Conservation (phyloP, 129 eudicot genomes). For the Centaurea solstitialis region DNA sequence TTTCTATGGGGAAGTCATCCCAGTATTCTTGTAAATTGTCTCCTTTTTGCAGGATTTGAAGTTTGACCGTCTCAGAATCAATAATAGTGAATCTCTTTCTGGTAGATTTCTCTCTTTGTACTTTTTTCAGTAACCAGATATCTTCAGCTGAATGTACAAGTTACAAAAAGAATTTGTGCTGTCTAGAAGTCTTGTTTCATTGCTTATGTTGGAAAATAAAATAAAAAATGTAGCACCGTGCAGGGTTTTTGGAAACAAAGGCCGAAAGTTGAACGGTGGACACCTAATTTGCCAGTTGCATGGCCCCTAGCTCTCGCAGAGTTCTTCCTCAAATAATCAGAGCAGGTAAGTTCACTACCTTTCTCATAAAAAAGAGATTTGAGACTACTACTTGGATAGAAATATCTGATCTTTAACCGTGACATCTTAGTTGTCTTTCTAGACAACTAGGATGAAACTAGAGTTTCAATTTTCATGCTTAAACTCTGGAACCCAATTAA, state of each 20-base stretch:
- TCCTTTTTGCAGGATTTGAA: background rate
- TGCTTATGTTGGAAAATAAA: background rate
- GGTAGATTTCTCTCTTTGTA: background rate
- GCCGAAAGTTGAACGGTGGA: background rate
- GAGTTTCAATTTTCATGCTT: background rate
- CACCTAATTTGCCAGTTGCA: background rate
- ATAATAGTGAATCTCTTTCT: background rate
- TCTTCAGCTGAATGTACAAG: background rate
- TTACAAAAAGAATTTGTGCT: background rate
- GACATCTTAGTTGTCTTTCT: background rate
- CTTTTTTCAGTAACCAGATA: background rate
- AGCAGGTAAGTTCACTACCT: background rate
- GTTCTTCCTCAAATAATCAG: background rate
- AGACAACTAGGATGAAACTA: background rate
- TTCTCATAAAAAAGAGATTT: background rate
- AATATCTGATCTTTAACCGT: background rate
- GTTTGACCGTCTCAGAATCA: background rate
- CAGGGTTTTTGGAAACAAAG: background rate
- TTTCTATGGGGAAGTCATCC: background rate
- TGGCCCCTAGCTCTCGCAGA: background rate
- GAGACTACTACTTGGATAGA: background rate
- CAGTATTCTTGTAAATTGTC: background rate
- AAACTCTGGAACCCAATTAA: background rate
- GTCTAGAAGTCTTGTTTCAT: background rate
- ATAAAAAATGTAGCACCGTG: background rate